phyloP scores from a whole-genome alignment of 345 rosid genomes.

The Crucihimalaya himalaica region DNA sequence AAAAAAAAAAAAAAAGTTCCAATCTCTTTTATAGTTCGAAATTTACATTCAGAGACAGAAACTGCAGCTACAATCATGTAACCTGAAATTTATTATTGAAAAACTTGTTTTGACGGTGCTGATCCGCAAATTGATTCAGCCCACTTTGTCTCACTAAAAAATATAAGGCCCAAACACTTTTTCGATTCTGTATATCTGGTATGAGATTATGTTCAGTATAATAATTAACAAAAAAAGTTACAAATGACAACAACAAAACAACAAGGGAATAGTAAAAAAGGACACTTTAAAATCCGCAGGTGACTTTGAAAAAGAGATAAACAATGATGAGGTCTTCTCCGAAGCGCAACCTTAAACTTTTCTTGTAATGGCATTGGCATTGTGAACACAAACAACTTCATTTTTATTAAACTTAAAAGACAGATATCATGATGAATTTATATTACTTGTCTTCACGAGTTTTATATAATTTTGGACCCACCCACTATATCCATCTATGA shows the following conservation, averaged over 20 bases:
- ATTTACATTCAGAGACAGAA: background rate
- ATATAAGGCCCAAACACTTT: slow-evolving; percentile 4
- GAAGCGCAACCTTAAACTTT: slow-evolving; percentile 38
- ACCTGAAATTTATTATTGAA: background rate
- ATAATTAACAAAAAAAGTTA: background rate
- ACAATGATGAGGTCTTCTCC: slow-evolving; percentile 36
- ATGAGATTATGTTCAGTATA: background rate
- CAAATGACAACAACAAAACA: background rate
- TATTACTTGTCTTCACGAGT: slow-evolving; percentile 40
- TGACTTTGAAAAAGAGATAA: slow-evolving; percentile 17
- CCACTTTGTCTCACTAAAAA: background rate
- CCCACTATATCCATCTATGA: slow-evolving; percentile 16
- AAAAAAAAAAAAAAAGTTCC: background rate
- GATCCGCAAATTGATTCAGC: background rate
- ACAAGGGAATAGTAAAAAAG: background rate
- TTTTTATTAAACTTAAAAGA: slow-evolving; percentile 29
- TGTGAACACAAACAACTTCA: slow-evolving; percentile 14
- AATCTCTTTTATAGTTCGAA: background rate
- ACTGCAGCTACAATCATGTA: background rate
- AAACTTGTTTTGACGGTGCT: background rate
- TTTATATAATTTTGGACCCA: slow-evolving; percentile 39
- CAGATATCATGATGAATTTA: slow-evolving; percentile 27
- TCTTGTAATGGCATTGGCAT: slow-evolving; percentile 34
- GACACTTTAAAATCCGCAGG: slow-evolving; percentile 33
- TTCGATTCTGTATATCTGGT: background rate